Evolutionary conservation across 176 grass and related monocot species (phyloP).

Genomic region (Canna indica): DNA sequence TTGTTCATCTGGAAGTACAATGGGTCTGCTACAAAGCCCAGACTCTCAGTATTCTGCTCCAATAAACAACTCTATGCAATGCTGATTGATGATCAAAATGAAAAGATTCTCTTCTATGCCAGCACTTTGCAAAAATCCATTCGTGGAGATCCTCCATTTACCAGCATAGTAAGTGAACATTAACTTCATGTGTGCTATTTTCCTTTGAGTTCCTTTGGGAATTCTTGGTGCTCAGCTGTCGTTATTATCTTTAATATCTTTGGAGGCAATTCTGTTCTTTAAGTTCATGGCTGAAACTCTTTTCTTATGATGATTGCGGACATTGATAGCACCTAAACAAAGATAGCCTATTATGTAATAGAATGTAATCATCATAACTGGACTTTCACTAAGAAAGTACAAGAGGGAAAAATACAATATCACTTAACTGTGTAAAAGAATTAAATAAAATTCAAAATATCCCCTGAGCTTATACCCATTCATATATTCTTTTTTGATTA

Average conservation of each 20-base stretch:
- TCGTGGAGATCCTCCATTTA: constrained; percentile 39
- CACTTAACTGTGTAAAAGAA: not conserved
- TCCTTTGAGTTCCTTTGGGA: too few relatives aligned
- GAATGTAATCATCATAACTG: not conserved
- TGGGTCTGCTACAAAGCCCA: constrained; percentile 60
- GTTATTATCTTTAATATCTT: not conserved
- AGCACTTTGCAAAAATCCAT: constrained; percentile 77
- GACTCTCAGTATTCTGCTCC: constrained; percentile 85
- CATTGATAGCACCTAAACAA: not conserved
- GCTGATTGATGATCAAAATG: constrained; percentile 81
- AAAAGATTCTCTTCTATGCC: constrained; percentile 71
- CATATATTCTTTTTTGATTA: too few relatives aligned
- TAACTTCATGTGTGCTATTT: not conserved
- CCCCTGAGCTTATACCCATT: too few relatives aligned
- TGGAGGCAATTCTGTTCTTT: not conserved
- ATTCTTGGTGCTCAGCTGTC: not conserved
- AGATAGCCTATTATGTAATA: not conserved
- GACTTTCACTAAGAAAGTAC: not conserved
- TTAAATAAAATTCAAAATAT: too few relatives aligned
- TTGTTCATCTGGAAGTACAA: constrained; percentile 47
- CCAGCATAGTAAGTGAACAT: constrained; percentile 27
- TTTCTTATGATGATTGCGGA: not conserved
- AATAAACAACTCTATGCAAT: constrained; percentile 72
- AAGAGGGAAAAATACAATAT: not conserved
- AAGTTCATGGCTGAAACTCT: not conserved